Evolutionary conservation across 305 asterid genomes (phyloP).

Genomic region (Fraxinus latifolia): DNA sequence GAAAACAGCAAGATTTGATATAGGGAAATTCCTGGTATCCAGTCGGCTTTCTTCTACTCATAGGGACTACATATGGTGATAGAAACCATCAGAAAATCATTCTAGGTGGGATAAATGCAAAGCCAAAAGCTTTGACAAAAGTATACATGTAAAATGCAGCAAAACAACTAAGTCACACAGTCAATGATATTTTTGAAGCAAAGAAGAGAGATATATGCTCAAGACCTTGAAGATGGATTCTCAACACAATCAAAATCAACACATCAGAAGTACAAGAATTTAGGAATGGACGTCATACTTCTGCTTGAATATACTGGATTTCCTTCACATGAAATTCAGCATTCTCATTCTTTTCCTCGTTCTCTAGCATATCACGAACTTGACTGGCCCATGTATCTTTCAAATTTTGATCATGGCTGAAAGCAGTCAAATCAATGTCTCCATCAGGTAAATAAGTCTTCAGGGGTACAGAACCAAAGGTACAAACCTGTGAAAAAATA

Average conservation of each 20-base stretch:
- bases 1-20: neutral
- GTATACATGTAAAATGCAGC: neutral
- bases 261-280: neutral
- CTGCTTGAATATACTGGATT: conserved; percentile 88
- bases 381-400: conserved; percentile 84
- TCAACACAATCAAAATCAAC: neutral
- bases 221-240: neutral
- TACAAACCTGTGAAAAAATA: conserved; percentile 55
- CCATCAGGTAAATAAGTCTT: conserved; percentile 95
- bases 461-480: conserved; percentile 93
- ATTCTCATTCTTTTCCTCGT: conserved; percentile 74
- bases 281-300: conserved; percentile 40
- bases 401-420: conserved; percentile 58
- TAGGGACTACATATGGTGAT: neutral
- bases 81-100: neutral
- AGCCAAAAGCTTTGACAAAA: neutral
- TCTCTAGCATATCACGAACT: conserved; percentile 75
- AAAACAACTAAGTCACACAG: neutral
- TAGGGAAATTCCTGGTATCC: neutral
- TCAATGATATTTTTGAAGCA: conserved; percentile 8
- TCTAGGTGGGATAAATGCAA: neutral
- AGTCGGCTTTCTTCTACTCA: neutral
- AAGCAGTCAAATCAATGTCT: conserved; percentile 89
- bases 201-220: neutral
- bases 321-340: conserved; percentile 89